Percentiles rank a stretch among this genome's conserved stretches.
These are phyloP conservation scores for Kuraishia piskuri DNA, from an alignment of 805 yeast genomes.

Conservation along the genomic window DNA sequence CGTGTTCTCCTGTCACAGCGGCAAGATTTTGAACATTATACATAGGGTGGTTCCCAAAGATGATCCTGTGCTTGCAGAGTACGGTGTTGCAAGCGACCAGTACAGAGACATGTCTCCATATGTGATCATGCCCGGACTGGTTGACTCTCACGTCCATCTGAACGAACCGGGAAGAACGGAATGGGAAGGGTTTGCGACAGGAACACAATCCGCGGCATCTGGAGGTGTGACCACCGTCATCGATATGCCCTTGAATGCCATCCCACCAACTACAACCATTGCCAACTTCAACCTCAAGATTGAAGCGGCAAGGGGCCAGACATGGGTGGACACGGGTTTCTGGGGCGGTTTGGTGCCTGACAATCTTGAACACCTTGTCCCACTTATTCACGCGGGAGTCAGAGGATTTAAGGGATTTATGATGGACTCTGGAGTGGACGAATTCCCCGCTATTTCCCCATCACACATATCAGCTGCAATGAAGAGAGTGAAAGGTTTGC, in stretches of 20 bases:
- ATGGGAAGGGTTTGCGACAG: constrained; percentile 98
- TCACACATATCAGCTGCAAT: constrained; percentile 61
- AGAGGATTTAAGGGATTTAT: constrained; percentile 90
- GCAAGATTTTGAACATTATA: constrained; percentile 52
- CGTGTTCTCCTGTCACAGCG: constrained; percentile 46
- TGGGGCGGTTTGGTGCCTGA: constrained; percentile 95
- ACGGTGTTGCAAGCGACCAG: constrained; percentile 31
- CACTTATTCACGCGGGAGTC: constrained; percentile 78
- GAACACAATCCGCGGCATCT: constrained; percentile 88
- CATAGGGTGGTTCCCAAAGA: constrained; percentile 24
- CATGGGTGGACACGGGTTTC: constrained; percentile 91
- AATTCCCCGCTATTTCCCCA: constrained; percentile 76
- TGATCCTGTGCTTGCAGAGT: constrained; percentile 32
- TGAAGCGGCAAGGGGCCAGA: constrained; percentile 69
- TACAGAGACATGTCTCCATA: constrained; percentile 52
- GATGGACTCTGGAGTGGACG: constrained; percentile 94
- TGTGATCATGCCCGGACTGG: constrained; percentile 79
- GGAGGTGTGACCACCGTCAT: constrained; percentile 96
- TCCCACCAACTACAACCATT: constrained; percentile 89
- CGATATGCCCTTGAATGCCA: constrained; percentile 94
- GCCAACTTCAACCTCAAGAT: constrained; percentile 68
- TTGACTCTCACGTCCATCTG: constrained; percentile 89
- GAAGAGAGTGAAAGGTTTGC: constrained; percentile 46
- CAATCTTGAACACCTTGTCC: constrained; percentile 60
- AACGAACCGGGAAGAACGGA: constrained; percentile 98